These are phyloP conservation scores for Crithidia fasciculata DNA, from an alignment of 208 protist genomes.

Conservation along the genomic window DNA sequence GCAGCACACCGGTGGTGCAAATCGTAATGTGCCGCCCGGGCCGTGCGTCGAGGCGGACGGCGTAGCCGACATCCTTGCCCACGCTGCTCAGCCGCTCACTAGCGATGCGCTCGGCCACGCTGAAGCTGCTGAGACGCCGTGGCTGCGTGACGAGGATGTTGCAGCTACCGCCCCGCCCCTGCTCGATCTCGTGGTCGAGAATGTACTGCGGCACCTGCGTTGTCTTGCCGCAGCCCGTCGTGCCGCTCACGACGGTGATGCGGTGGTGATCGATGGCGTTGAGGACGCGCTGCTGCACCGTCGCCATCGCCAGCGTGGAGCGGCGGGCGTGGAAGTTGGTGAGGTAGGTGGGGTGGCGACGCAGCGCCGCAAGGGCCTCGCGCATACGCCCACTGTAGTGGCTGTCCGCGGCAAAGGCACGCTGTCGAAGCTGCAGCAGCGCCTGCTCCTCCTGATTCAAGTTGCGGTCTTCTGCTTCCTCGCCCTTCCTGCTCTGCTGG, in stretches of 20 bases:
- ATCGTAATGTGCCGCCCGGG: constrained; percentile 94
- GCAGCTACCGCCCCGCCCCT: constrained; percentile 47
- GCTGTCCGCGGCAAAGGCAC: constrained; percentile 25
- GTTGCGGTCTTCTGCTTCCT: neutral
- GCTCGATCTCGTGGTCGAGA: constrained; percentile 77
- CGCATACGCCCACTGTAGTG: constrained; percentile 46
- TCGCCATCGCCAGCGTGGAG: constrained; percentile 67
- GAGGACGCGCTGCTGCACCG: constrained; percentile 59
- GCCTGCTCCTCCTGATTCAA: constrained; percentile 22
- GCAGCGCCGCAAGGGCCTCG: constrained; percentile 38
- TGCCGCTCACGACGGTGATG: constrained; percentile 89
- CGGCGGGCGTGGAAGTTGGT: constrained; percentile 57
- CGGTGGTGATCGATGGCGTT: constrained; percentile 55
- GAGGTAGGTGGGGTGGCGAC: constrained; percentile 58
- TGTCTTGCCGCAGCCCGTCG: constrained; percentile 92
- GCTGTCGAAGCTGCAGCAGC: constrained; percentile 17
- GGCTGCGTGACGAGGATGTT: constrained; percentile 97
- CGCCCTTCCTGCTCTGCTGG: neutral
- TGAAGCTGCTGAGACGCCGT: constrained; percentile 97
- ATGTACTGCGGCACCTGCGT: constrained; percentile 94
- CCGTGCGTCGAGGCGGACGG: constrained; percentile 96
- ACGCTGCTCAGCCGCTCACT: constrained; percentile 91
- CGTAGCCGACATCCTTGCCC: constrained; percentile 98
- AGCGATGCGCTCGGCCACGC: constrained; percentile 97
- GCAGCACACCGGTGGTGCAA: constrained; percentile 98